A percentile compares a stretch with the other conserved stretches of the same genome.
Conservation (phyloP, 129 eudicot genomes). For the Chrysanthemum lavandulifolium region DNA sequence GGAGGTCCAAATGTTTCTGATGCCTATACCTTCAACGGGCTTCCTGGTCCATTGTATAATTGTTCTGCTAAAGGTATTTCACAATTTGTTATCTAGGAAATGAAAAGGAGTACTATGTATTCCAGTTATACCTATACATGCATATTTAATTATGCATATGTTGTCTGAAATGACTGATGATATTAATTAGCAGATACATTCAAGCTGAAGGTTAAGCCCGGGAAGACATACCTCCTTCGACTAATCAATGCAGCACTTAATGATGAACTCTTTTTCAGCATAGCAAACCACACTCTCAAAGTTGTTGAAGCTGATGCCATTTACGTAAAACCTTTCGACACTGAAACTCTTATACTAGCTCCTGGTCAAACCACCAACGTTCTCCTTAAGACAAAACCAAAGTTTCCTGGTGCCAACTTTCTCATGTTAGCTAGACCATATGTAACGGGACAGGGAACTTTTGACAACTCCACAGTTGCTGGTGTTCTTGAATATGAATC, state of each 20-base stretch:
- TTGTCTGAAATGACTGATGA: not conserved
- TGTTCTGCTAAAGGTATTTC: slow-evolving; percentile 13
- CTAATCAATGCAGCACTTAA: not conserved
- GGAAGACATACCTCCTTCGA: too few relatives aligned
- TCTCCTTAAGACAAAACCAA: slow-evolving; percentile 42
- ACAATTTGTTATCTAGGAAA: not conserved
- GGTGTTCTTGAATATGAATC: slow-evolving; percentile 31
- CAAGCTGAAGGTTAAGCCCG: slow-evolving; percentile 24
- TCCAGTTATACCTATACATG: not conserved
- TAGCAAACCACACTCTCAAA: slow-evolving; percentile 34
- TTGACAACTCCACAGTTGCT: slow-evolving; percentile 26
- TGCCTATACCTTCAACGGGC: slow-evolving; percentile 19
- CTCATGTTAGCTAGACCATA: slow-evolving; percentile 14
- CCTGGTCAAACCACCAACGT: slow-evolving; percentile 67
- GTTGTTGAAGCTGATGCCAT: slow-evolving; percentile 39
- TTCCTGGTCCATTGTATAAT: slow-evolving; percentile 16
- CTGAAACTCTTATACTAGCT: slow-evolving; percentile 40
- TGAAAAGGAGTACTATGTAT: not conserved
- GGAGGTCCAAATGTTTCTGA: slow-evolving; percentile 24
- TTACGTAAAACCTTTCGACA: slow-evolving; percentile 34
- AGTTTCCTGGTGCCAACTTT: slow-evolving; percentile 37
- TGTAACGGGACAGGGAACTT: slow-evolving; percentile 23
- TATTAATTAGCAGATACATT: slow-evolving; percentile 23
- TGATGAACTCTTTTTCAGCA: slow-evolving; percentile 29
- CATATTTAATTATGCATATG: too few relatives aligned